Conservation (phyloP, 2,329 filamentous ascomycete species). For the Pestalotiopsis sp. region DNA sequence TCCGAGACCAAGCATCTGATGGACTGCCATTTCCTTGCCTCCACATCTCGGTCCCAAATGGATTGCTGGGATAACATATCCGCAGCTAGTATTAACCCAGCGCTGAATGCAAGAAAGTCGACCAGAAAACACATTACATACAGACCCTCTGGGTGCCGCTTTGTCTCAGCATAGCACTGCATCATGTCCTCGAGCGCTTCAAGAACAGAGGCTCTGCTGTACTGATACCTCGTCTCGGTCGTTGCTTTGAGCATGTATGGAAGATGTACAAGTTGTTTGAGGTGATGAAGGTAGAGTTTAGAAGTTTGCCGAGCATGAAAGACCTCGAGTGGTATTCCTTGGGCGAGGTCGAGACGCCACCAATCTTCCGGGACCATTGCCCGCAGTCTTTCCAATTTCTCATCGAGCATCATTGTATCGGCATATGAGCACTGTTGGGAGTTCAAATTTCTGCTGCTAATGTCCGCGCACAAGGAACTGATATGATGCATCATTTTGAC, state of each 20-base stretch:
- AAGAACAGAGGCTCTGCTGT: conserved; percentile 3
- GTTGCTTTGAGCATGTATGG: conserved; percentile 7
- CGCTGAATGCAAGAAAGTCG: conserved; percentile 9
- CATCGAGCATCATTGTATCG: neutral
- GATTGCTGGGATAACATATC: conserved; percentile 7
- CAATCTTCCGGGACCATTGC: neutral
- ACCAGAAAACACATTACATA: conserved; percentile 9
- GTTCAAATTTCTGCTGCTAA: neutral
- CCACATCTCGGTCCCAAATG: neutral
- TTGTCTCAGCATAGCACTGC: neutral
- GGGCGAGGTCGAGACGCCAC: neutral
- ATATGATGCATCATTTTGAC: conserved; percentile 2
- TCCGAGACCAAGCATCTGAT: neutral
- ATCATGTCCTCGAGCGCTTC: conserved; percentile 6
- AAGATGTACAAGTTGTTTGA: conserved; percentile 3
- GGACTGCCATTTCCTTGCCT: neutral
- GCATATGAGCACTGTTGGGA: neutral
- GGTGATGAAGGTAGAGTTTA: conserved; percentile 3
- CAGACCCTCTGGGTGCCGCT: neutral
- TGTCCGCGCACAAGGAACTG: neutral
- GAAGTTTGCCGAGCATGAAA: neutral
- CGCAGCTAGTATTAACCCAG: neutral
- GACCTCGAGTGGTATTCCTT: neutral
- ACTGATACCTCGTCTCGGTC: conserved; percentile 1
- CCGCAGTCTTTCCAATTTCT: neutral